Base-by-base conservation (phyloP, 2,329 filamentous ascomycete species). In the Cordyceps cicadae region DNA sequence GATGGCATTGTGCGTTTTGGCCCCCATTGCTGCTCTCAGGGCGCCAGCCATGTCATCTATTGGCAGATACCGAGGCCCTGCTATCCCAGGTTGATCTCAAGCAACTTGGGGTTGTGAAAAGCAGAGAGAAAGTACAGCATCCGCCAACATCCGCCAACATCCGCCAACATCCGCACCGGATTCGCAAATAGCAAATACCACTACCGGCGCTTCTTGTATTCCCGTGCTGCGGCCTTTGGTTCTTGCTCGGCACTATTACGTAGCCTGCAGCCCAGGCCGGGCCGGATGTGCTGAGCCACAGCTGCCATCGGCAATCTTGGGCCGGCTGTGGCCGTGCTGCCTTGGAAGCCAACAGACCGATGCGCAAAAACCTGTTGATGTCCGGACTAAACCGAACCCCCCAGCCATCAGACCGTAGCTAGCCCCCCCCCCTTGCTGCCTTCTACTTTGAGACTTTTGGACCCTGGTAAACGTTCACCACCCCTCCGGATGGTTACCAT, bases 241-340 rank as follows among this genome's bases (percentile, higher is more conserved):
- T 37, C 46, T 58, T 51, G 37, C 24, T 24, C 34, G n/a, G 39
- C 26, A 26, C 49, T 45, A 53, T 53, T 39, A 45, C 39, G 56
- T 59, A 59, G 56, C 48, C 9, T 32, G 55, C 55, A 43, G 46
- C 55, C 21, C 55, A 51, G 56, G 39, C n/a, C 39, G 39, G 5
- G 14, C 11, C 49, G 29, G 5, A 49, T 26, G 34, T 53, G 56
- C 56, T 59, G 39, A 53, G 49, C 56, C 49, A 59, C 49, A 53
- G 24, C 21, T 39, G n/a, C 24, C 11, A 43, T 29, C n/a, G 34
- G 34, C 55, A 49, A 9, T 15, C 26, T 37, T 53, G 37, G 15
- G 9, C 49, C 26, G 49, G 21, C 17, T 52, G 48, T 45, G 39
- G 56, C 49, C 49, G 26, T 53, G 26, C 56, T 59, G 37, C 39